These are phyloP conservation scores for Gossypium mustelinum DNA, from an alignment of 345 rosid species.

Conservation along the genomic window DNA sequence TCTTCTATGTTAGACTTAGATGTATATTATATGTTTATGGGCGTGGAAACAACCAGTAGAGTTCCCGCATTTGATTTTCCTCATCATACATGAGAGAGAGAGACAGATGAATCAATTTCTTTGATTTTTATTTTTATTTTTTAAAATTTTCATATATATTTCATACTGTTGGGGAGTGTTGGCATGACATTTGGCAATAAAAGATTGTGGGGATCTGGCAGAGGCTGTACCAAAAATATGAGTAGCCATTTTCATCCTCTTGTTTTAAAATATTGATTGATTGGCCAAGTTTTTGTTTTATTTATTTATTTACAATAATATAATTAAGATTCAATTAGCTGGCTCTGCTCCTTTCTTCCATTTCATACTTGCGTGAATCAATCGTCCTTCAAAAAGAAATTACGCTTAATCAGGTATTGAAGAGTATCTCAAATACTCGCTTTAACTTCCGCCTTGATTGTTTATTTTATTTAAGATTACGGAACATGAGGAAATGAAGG, in stretches of 20 bases:
- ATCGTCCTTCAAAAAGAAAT: background rate
- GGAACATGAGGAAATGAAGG: constrained; percentile 12
- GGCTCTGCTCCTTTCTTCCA: constrained; percentile 17
- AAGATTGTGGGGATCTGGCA: background rate
- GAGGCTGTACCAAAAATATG: background rate
- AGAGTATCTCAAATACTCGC: too few relatives aligned
- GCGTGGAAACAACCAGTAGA: background rate
- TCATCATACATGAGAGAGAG: constrained; percentile 9
- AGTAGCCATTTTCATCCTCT: background rate
- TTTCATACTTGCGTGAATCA: constrained; percentile 24
- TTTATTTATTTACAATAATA: background rate
- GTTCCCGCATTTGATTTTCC: background rate
- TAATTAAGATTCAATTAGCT: constrained; percentile 16
- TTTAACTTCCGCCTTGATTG: too few relatives aligned
- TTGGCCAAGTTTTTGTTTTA: background rate
- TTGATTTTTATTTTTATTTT: background rate
- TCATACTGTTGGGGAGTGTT: background rate
- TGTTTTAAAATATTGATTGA: background rate
- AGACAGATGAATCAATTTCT: background rate
- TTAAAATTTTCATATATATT: background rate
- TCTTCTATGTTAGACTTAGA: too few relatives aligned
- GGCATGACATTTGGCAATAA: background rate
- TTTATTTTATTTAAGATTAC: too few relatives aligned
- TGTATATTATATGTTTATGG: background rate
- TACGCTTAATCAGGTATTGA: too few relatives aligned